Conservation (phyloP, 352 stramenopile genomes). For the Phytophthora tubulina region DNA sequence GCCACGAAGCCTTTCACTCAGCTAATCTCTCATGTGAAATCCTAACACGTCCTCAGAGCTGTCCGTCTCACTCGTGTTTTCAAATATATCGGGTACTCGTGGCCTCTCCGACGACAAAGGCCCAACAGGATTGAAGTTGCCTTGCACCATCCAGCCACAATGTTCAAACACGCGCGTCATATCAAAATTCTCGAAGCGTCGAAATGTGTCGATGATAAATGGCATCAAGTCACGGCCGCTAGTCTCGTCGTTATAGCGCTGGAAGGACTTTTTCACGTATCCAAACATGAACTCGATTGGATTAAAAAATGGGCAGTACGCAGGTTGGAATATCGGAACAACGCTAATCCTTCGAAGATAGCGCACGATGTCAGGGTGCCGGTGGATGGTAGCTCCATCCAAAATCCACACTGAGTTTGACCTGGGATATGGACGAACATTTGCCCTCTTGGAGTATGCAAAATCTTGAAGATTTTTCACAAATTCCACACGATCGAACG, state of each 20-base stretch:
- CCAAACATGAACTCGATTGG: conserved; percentile 49
- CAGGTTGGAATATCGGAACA: conserved; percentile 35
- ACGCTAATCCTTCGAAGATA: conserved; percentile 39
- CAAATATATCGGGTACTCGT: not conserved
- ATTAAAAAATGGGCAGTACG: conserved; percentile 47
- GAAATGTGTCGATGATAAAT: no score
- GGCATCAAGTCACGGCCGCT: not conserved
- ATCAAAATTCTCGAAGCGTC: no score
- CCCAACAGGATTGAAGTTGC: conserved; percentile 16
- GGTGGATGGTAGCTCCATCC: conserved; percentile 38
- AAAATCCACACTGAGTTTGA: conserved; percentile 46
- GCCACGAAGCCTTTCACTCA: no score
- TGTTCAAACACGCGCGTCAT: not conserved
- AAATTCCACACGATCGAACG: conserved; percentile 42
- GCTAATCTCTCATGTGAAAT: not conserved
- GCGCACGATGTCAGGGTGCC: conserved; percentile 44
- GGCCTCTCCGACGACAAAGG: conserved; percentile 4
- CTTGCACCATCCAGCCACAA: conserved; percentile 25
- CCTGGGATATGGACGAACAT: conserved; percentile 33
- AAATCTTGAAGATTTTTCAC: conserved; percentile 34
- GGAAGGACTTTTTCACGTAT: conserved; percentile 22
- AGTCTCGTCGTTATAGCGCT: conserved; percentile 22
- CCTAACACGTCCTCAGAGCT: not conserved
- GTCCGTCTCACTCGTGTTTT: no score
- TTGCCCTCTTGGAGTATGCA: conserved; percentile 13